A percentile compares a stretch with the other conserved stretches of the same genome.
Evolutionary conservation across 768 basidiomycete genomes (phyloP).

Genomic region (Fomitopsis serialis): DNA sequence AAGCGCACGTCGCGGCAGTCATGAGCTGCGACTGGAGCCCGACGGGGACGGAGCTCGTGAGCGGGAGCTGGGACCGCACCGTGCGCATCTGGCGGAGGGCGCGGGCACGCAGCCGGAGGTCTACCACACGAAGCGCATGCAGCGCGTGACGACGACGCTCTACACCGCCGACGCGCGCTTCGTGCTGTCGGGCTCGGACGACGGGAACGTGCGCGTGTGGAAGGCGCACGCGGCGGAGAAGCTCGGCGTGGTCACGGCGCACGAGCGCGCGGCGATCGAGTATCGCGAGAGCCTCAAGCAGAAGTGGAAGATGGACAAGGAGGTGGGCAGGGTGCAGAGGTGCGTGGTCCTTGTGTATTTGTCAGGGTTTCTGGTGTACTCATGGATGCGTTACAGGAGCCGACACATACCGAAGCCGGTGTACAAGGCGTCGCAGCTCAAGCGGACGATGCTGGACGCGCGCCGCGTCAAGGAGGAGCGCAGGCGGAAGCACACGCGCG

Average conservation of each 20-base stretch:
- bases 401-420: constrained; percentile 91
- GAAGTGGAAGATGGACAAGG: constrained; percentile 80
- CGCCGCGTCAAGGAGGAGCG: constrained; percentile 90
- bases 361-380: not conserved
- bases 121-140: constrained; percentile 99
- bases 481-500: constrained; percentile 82
- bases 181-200: constrained; percentile 87
- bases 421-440: constrained; percentile 80
- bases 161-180: constrained; percentile 91
- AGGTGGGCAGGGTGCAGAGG: constrained; percentile 80
- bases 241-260: constrained; percentile 83
- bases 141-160: constrained; percentile 84
- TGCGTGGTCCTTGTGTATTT: constrained; percentile 31
- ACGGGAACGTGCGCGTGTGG: constrained; percentile 94
- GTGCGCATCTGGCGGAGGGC: constrained; percentile 90
- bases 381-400: constrained; percentile 5
- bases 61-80: constrained; percentile 95
- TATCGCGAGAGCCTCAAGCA: constrained; percentile 86
- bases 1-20: constrained; percentile 93
- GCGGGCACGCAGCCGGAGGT: constrained; percentile 79
- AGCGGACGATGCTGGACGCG: constrained; percentile 90
- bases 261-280: constrained; percentile 88
- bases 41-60: constrained; percentile 92
- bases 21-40: constrained; percentile 98
- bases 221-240: constrained; percentile 91